Evolutionary conservation across 257 asterid species (phyloP).

Genomic region (Coffea eugenioides): DNA sequence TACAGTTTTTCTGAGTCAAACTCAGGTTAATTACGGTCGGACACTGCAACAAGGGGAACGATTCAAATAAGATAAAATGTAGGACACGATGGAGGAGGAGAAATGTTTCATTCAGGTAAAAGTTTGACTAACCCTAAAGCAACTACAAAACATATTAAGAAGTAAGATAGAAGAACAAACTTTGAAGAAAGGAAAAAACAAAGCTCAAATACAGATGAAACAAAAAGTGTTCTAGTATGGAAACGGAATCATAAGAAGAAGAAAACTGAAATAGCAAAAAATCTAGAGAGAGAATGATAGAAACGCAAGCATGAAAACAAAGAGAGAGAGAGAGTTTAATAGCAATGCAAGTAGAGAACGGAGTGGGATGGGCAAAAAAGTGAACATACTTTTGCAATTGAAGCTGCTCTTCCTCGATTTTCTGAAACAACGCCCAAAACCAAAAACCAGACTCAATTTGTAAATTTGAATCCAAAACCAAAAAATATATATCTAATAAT

Average conservation of each 20-base stretch:
- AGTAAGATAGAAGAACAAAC: neutral
- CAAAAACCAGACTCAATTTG: neutral
- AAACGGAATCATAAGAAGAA: too few species aligned
- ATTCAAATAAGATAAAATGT: neutral
- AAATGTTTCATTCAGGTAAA: neutral
- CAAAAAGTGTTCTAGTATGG: too few species aligned
- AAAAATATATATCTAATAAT: neutral
- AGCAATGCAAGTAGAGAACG: too few species aligned
- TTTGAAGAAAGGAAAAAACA: neutral
- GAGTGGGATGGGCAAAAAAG: slow-evolving; percentile 10
- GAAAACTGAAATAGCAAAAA: too few species aligned
- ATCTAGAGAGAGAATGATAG: too few species aligned
- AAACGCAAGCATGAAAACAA: too few species aligned
- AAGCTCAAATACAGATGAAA: too few species aligned
- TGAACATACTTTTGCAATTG: slow-evolving; percentile 77
- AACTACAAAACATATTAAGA: neutral
- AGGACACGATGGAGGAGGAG: neutral
- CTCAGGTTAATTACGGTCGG: neutral
- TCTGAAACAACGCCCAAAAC: slow-evolving; percentile 36
- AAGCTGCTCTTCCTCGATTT: slow-evolving; percentile 82
- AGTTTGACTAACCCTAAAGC: neutral
- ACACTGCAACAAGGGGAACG: neutral
- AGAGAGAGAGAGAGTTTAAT: too few species aligned
- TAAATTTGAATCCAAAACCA: neutral
- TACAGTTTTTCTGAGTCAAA: neutral